Conservation (phyloP, 176 grass and related monocot species). For the Juncus effusus region DNA sequence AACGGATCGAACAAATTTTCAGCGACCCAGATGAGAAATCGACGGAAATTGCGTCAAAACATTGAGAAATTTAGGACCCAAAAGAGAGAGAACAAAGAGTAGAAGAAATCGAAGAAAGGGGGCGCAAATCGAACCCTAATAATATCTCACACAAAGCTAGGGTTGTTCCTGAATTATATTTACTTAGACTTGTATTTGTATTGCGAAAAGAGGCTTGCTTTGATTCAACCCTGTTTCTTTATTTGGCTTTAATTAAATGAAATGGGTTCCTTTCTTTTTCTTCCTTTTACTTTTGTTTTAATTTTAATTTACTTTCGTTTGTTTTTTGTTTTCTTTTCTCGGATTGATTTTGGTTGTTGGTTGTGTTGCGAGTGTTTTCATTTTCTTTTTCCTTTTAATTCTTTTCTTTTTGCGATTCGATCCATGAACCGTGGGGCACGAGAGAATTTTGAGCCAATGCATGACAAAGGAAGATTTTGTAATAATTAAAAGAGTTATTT, state of each 20-base stretch:
- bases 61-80: conserved; percentile 3
- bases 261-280: conserved; percentile 20
- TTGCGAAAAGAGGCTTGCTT: too few species aligned
- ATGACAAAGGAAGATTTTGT: conserved; percentile 14
- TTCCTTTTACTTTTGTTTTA: conserved; percentile 9
- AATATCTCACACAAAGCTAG: conserved; percentile 12
- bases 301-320: conserved; percentile 4
- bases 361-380: conserved; percentile 3
- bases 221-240: conserved; percentile 19
- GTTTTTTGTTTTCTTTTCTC: conserved; percentile 17
- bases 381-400: conserved; percentile 20
- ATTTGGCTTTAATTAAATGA: conserved; percentile 16
- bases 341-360: conserved; percentile 32
- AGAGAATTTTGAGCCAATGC: conserved; percentile 22
- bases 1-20: conserved; percentile 19
- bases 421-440: conserved; percentile 26
- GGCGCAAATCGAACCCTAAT: conserved; percentile 27
- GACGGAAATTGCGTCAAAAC: not conserved
- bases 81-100: conserved; percentile 1
- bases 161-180: conserved; percentile 1
- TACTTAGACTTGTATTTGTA: too few species aligned
- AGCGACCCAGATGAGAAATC: conserved; percentile 3
- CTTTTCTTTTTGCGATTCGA: conserved; percentile 30
- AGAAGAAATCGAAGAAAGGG: conserved; percentile 8
- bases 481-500: conserved; percentile 19